A percentile compares a stretch with the other conserved stretches of the same genome.
Evolutionary conservation across 352 stramenopile species (phyloP).

Genomic region (Pythium utonaiense): DNA sequence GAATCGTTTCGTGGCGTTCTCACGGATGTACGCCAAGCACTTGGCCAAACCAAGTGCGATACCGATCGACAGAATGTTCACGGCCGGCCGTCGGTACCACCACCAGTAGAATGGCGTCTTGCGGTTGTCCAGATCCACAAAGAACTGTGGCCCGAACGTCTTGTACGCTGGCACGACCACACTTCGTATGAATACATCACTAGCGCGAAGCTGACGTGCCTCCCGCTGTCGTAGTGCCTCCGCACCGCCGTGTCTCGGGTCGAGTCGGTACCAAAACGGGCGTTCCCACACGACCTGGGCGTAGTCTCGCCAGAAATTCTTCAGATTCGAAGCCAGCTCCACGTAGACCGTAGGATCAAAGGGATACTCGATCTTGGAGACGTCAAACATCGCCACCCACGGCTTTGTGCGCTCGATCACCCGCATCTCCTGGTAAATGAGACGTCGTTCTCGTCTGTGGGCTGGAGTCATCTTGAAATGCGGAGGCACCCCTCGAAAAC

Average conservation of each 20-base stretch:
- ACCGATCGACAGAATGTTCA: conserved; percentile 9
- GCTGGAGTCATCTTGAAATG: not conserved
- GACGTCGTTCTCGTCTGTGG: not conserved
- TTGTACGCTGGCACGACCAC: conserved; percentile 11
- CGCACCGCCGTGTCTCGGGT: too few relatives aligned
- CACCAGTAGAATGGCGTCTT: conserved; percentile 11
- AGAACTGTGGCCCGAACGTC: conserved; percentile 9
- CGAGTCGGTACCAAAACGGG: conserved; percentile 8
- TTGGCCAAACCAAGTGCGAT: not conserved
- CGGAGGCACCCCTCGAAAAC: too few relatives aligned
- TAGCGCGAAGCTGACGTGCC: conserved; percentile 4
- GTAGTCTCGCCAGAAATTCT: conserved; percentile 9
- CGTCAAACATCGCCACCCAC: conserved; percentile 13
- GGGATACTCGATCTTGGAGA: conserved; percentile 10
- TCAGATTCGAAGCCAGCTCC: not conserved
- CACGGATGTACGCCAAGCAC: conserved; percentile 5
- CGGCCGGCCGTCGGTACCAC: conserved; percentile 13
- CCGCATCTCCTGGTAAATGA: not conserved
- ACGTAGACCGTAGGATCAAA: conserved; percentile 3
- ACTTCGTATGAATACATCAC: not conserved
- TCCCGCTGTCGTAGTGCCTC: not conserved
- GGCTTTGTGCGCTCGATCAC: conserved; percentile 4
- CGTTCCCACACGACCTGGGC: conserved; percentile 19
- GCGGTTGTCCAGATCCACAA: conserved; percentile 16
- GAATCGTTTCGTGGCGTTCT: conserved; percentile 2